Evolutionary conservation across 805 yeast genomes (phyloP).

Genomic region (Nakazawaea holstii): DNA sequence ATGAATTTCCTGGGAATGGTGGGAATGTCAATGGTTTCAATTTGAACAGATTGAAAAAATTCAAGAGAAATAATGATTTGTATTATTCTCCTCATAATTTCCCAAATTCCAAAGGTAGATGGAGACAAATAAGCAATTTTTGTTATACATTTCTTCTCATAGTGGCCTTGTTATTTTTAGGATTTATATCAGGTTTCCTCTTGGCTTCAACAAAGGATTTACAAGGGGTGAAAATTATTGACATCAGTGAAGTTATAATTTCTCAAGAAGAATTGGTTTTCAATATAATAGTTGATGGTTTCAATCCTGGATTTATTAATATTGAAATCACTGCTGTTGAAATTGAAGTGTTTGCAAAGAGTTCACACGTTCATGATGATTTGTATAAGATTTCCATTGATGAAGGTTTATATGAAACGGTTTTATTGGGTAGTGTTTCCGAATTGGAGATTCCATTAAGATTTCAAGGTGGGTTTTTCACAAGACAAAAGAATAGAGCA

Average conservation of each 20-base stretch:
- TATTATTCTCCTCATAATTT: conserved; percentile 33
- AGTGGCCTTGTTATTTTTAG: conserved; percentile 53
- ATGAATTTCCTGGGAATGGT: conserved; percentile 8
- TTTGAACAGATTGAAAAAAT: conserved; percentile 11
- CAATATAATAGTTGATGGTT: conserved; percentile 70
- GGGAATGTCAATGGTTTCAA: conserved; percentile 11
- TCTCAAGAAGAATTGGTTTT: conserved; percentile 83
- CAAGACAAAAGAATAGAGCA: conserved; percentile 51
- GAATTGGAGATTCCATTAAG: conserved; percentile 65
- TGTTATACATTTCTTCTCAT: conserved; percentile 41
- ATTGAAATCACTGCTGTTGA: conserved; percentile 61
- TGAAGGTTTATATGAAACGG: conserved; percentile 46
- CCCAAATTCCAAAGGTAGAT: conserved; percentile 25
- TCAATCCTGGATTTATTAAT: conserved; percentile 82
- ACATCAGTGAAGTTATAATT: conserved; percentile 68
- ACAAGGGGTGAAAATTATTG: conserved; percentile 53
- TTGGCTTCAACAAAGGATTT: conserved; percentile 84
- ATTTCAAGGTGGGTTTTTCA: conserved; percentile 76
- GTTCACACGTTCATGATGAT: conserved; percentile 35
- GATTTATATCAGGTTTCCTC: conserved; percentile 78
- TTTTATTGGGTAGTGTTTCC: conserved; percentile 66
- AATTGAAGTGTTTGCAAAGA: conserved; percentile 80
- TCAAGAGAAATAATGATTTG: conserved; percentile 15
- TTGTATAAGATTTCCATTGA: conserved; percentile 14
- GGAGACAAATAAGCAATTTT: conserved; percentile 24